These are phyloP conservation scores for Xanthoconium stramineum DNA, from an alignment of 768 basidiomycete species.

Conservation along the genomic window DNA sequence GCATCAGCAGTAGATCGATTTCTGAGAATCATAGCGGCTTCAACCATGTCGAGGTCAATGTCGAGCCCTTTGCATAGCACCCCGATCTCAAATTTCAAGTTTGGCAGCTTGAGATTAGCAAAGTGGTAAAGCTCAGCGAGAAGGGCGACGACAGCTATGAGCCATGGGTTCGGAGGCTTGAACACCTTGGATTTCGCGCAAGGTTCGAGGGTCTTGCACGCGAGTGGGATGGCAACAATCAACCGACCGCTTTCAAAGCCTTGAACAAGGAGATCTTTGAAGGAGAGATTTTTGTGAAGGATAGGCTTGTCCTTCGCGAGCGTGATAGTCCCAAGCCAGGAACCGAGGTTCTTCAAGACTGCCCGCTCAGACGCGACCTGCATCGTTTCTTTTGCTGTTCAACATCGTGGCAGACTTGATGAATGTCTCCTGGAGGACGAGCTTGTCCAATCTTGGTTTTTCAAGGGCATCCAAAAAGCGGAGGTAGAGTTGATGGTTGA, in stretches of 20 bases:
- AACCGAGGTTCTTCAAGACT: conserved; percentile 88
- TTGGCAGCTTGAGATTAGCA: conserved; percentile 92
- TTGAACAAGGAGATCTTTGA: conserved; percentile 96
- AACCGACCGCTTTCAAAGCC: conserved; percentile 91
- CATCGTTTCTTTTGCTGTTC: conserved; percentile 88
- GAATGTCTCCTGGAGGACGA: conserved; percentile 92
- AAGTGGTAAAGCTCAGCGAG: conserved; percentile 94
- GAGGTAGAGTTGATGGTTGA: conserved; percentile 94
- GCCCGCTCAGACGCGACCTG: conserved; percentile 82
- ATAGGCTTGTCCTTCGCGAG: conserved; percentile 91
- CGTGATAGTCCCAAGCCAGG: conserved; percentile 93
- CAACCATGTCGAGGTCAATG: conserved; percentile 80
- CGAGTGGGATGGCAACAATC: conserved; percentile 94
- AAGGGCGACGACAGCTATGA: conserved; percentile 91
- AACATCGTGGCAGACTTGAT: conserved; percentile 83
- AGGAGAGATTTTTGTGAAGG: conserved; percentile 87
- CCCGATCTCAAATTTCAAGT: conserved; percentile 98
- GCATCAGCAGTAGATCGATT: conserved; percentile 66
- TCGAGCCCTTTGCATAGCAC: conserved; percentile 90
- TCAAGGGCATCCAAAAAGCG: conserved; percentile 87
- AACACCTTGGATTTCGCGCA: conserved; percentile 90
- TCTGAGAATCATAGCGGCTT: conserved; percentile 79
- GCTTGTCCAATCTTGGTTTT: conserved; percentile 59
- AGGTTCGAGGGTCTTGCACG: conserved; percentile 94
- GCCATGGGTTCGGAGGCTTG: conserved; percentile 97